Percentiles rank a stretch among this genome's conserved stretches.
Evolutionary conservation across 2,329 filamentous ascomycete genomes (phyloP).

Genomic region (Fusarium compactum): DNA sequence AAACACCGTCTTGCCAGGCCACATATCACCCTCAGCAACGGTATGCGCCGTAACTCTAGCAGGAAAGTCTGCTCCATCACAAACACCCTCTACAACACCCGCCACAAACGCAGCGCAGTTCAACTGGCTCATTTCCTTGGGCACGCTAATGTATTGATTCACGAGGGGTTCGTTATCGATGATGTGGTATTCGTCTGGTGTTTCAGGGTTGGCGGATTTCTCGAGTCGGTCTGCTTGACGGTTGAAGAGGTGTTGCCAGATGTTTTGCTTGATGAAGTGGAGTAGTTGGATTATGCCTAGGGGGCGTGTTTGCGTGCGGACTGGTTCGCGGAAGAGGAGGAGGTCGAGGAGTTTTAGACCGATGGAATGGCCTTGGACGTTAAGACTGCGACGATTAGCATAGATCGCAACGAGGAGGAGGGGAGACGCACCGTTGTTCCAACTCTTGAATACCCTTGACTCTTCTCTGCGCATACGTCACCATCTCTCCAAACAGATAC

Average conservation of each 20-base stretch:
- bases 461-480: conserved; percentile 89
- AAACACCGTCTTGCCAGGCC: conserved; percentile 96
- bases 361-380: conserved; percentile 91
- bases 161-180: conserved; percentile 98
- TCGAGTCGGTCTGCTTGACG: conserved; percentile 93
- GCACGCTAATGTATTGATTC: conserved; percentile 92
- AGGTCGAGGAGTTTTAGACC: conserved; percentile 96
- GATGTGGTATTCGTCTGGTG: conserved; percentile 98
- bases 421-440: conserved; percentile 78
- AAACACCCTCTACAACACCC: conserved; percentile 94
- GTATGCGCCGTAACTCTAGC: conserved; percentile 92
- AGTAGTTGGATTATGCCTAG: conserved; percentile 90
- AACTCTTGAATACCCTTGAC: conserved; percentile 95
- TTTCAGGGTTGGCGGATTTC: conserved; percentile 83
- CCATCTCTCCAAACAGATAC: conserved; percentile 96
- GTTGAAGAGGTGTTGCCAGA: conserved; percentile 93
- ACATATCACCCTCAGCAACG: conserved; percentile 81
- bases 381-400: conserved; percentile 69
- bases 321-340: conserved; percentile 83
- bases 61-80: conserved; percentile 90
- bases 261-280: conserved; percentile 91
- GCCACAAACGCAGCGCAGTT: conserved; percentile 97
- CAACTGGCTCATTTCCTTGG: conserved; percentile 94
- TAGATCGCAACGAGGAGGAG: neutral
- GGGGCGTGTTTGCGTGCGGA: conserved; percentile 79